phyloP scores from a whole-genome alignment of 345 rosid species.

The Raphanus sativus region DNA sequence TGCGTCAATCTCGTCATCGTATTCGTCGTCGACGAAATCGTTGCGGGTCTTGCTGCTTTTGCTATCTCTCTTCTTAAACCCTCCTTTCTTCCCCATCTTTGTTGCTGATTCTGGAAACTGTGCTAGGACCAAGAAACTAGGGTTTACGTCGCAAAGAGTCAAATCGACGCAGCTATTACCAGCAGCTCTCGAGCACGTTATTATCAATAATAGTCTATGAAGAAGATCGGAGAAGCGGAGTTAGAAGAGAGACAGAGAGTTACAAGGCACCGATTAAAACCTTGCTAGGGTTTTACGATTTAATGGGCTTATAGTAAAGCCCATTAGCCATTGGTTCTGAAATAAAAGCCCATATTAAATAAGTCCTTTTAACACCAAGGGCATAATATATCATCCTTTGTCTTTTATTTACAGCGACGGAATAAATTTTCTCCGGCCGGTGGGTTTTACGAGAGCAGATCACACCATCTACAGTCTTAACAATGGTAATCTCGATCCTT shows the following conservation, averaged over 20 bases:
- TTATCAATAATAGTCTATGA: background rate
- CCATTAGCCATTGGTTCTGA: background rate
- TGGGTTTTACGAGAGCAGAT: slow-evolving; percentile 27
- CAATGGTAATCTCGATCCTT: slow-evolving; percentile 33
- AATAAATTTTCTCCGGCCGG: slow-evolving; percentile 22
- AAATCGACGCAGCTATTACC: background rate
- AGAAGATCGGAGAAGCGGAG: background rate
- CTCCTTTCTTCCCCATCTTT: slow-evolving; percentile 68
- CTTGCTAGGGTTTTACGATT: slow-evolving; percentile 31
- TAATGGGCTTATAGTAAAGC: slow-evolving; percentile 11
- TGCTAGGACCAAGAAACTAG: background rate
- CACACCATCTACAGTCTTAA: background rate
- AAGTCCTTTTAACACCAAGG: background rate
- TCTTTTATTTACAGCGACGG: slow-evolving; percentile 1
- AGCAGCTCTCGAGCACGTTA: background rate
- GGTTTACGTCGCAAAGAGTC: background rate
- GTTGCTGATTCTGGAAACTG: background rate
- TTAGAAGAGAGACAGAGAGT: background rate
- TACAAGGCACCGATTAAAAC: slow-evolving; percentile 6
- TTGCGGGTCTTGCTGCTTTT: slow-evolving; percentile 45
- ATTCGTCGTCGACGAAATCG: slow-evolving; percentile 43
- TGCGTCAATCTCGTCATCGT: slow-evolving; percentile 70
- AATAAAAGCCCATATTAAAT: slow-evolving; percentile 13
- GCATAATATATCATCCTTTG: background rate
- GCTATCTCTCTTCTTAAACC: slow-evolving; percentile 43